phyloP scores from a whole-genome alignment of 2,329 filamentous ascomycete species.

The Cordyceps fumosorosea region DNA sequence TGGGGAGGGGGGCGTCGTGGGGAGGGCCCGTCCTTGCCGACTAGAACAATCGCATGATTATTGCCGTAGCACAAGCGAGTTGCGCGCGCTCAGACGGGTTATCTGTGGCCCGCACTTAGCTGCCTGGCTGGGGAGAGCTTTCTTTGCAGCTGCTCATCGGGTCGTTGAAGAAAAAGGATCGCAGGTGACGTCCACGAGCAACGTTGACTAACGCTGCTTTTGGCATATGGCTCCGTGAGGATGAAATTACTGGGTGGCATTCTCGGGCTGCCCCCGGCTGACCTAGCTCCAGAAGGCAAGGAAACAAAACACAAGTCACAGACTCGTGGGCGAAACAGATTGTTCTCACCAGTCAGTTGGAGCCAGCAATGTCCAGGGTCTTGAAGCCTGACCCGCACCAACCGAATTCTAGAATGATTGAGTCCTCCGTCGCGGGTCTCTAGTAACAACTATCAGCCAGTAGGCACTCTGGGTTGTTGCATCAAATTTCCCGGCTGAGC shows the following conservation, averaged over 20 bases:
- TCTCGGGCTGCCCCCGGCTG: not conserved
- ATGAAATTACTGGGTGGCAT: not conserved
- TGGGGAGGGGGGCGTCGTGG: not conserved
- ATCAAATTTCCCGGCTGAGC: slow-evolving; percentile 10
- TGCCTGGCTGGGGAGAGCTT: too few species aligned
- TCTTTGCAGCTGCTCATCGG: too few species aligned
- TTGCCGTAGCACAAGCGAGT: not conserved
- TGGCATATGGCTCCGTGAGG: not conserved
- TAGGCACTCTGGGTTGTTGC: not conserved
- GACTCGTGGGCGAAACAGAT: not conserved
- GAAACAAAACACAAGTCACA: not conserved
- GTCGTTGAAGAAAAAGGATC: not conserved
- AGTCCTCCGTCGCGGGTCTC: not conserved
- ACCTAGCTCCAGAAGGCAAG: not conserved
- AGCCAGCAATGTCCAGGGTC: not conserved
- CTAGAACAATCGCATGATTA: not conserved
- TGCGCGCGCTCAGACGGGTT: not conserved
- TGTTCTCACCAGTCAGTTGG: not conserved
- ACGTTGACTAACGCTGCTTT: not conserved
- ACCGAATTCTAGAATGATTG: slow-evolving; percentile 9
- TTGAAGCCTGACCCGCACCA: not conserved
- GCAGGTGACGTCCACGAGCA: not conserved
- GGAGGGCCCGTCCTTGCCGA: not conserved
- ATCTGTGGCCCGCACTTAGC: not conserved
- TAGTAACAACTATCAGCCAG: too few species aligned